Evolutionary conservation across 306 rosid species (phyloP).

Genomic region (Chamaecrista fasciculata): DNA sequence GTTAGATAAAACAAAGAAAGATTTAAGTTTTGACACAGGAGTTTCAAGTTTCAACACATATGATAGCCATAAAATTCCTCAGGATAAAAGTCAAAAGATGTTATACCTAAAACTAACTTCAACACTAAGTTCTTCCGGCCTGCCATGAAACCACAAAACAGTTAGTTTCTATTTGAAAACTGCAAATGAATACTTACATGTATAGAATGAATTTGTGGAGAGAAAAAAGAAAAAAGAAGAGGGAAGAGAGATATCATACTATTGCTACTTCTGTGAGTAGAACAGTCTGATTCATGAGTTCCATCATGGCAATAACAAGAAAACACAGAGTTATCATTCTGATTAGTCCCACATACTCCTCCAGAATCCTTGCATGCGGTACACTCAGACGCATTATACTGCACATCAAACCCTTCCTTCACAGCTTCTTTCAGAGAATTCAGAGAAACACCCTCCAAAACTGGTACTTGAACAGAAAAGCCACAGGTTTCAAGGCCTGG

Average conservation of each 20-base stretch:
- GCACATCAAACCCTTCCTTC: slow-evolving; percentile 40
- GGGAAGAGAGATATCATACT: too few species aligned
- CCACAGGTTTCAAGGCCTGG: slow-evolving; percentile 16
- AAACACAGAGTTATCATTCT: slow-evolving; percentile 29
- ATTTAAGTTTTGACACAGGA: too few species aligned
- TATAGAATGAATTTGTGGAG: not conserved
- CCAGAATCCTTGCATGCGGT: not conserved
- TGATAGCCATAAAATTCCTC: too few species aligned
- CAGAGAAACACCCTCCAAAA: slow-evolving; percentile 28
- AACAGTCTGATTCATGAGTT: slow-evolving; percentile 14
- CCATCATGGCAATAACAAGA: slow-evolving; percentile 34
- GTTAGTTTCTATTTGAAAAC: not conserved
- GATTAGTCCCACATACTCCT: slow-evolving; percentile 28
- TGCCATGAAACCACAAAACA: not conserved
- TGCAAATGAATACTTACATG: too few species aligned
- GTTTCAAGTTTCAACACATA: too few species aligned
- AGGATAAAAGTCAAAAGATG: too few species aligned
- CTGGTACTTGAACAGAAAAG: slow-evolving; percentile 26
- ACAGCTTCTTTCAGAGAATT: slow-evolving; percentile 22
- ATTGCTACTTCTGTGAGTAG: slow-evolving; percentile 29
- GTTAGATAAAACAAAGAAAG: too few species aligned
- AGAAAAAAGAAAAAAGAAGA: not conserved
- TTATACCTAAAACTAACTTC: not conserved
- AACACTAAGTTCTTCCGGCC: not conserved
- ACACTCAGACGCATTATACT: slow-evolving; percentile 3